A percentile compares a stretch with the other conserved stretches of the same genome.
Evolutionary conservation across 2,329 filamentous ascomycete species (phyloP).

Genomic region (Fusarium nanum): DNA sequence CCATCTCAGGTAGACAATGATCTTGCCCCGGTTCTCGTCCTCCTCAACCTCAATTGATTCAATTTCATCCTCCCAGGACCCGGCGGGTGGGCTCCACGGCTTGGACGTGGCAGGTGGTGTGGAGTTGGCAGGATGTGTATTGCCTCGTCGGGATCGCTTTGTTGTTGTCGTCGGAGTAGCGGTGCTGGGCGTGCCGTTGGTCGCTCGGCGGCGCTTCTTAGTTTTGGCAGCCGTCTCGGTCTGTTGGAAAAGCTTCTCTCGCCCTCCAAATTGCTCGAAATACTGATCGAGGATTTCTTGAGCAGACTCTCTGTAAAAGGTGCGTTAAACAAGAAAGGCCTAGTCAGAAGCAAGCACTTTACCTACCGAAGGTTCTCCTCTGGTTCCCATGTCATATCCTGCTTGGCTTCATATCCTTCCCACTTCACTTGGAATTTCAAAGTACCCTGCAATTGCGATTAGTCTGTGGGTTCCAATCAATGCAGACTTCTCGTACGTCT

Average conservation of each 20-base stretch:
- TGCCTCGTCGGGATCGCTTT: slow-evolving; percentile 62
- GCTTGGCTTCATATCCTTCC: slow-evolving; percentile 78
- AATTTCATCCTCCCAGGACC: slow-evolving; percentile 82
- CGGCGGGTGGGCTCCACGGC: slow-evolving; percentile 74
- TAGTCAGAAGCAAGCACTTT: neutral
- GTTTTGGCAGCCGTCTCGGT: slow-evolving; percentile 62
- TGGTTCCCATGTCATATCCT: slow-evolving; percentile 82
- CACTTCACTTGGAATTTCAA: slow-evolving; percentile 80
- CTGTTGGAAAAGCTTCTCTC: slow-evolving; percentile 64
- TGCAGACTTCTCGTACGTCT: slow-evolving; percentile 55
- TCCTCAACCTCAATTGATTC: slow-evolving; percentile 77
- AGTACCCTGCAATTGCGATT: slow-evolving; percentile 54
- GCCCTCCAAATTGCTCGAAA: slow-evolving; percentile 71
- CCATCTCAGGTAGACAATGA: slow-evolving; percentile 79
- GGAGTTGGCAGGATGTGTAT: slow-evolving; percentile 61
- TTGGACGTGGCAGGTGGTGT: slow-evolving; percentile 61
- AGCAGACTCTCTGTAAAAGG: slow-evolving; percentile 63
- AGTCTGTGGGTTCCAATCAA: neutral
- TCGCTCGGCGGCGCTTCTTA: slow-evolving; percentile 69
- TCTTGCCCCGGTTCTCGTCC: slow-evolving; percentile 67
- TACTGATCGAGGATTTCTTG: slow-evolving; percentile 73
- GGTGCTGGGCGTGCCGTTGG: slow-evolving; percentile 53
- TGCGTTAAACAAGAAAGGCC: slow-evolving; percentile 1
- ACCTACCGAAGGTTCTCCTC: slow-evolving; percentile 68
- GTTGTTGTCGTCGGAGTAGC: slow-evolving; percentile 30